Conservation (phyloP, 2,329 filamentous ascomycete species). For the Didymella segeticola region DNA sequence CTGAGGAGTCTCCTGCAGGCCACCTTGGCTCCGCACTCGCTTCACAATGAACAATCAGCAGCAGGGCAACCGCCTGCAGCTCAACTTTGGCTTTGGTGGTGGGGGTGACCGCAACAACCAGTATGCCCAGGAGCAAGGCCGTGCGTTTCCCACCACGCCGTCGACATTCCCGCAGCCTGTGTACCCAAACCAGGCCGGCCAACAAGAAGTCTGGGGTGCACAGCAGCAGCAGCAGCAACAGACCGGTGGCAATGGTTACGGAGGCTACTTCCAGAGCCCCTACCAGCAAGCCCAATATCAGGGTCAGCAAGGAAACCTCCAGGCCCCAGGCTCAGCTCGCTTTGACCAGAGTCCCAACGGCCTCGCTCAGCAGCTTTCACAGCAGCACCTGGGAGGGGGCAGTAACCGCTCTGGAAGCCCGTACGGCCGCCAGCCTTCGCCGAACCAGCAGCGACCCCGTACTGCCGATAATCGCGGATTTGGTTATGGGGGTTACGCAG, state of each 20-base stretch:
- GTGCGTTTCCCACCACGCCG: slow-evolving; percentile 72
- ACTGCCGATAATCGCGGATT: slow-evolving; percentile 74
- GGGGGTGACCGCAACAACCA: slow-evolving; percentile 47
- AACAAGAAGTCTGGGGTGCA: slow-evolving; percentile 67
- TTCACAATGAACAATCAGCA: slow-evolving; percentile 47
- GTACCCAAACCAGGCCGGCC: slow-evolving; percentile 65
- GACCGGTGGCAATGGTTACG: slow-evolving; percentile 50
- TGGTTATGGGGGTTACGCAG: slow-evolving; percentile 71
- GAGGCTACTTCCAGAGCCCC: slow-evolving; percentile 60
- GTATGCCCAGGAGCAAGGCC: slow-evolving; percentile 53
- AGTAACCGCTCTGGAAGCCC: slow-evolving; percentile 71
- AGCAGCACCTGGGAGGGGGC: slow-evolving; percentile 80
- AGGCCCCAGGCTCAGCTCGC: slow-evolving; percentile 60
- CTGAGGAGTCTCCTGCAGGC: slow-evolving; percentile 8
- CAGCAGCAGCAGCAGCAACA: slow-evolving; percentile 54
- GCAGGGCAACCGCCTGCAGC: slow-evolving; percentile 56
- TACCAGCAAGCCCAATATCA: slow-evolving; percentile 55
- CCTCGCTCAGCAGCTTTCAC: slow-evolving; percentile 93
- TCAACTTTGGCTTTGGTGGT: slow-evolving; percentile 58
- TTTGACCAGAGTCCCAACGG: slow-evolving; percentile 87
- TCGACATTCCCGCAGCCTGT: slow-evolving; percentile 96
- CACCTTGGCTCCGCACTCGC: slow-evolving; percentile 16
- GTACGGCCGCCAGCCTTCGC: slow-evolving; percentile 73
- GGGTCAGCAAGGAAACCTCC: slow-evolving; percentile 57
- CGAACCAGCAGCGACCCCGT: slow-evolving; percentile 77